phyloP scores from a whole-genome alignment of 129 eudicot genomes.

The Lonicera japonica region DNA sequence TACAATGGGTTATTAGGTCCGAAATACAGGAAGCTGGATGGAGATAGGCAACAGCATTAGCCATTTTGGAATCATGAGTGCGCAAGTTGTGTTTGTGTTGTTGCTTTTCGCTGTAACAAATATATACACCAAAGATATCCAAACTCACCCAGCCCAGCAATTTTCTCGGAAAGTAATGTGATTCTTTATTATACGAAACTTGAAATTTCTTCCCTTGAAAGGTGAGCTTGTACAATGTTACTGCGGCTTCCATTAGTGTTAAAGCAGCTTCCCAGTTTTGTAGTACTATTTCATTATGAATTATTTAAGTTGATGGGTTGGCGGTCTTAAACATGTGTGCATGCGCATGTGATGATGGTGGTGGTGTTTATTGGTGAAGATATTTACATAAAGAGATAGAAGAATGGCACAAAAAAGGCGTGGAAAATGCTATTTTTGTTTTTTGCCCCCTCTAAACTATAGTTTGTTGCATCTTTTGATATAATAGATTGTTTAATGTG shows the following conservation, averaged over 20 bases:
- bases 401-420: neutral
- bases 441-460: no score
- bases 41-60: conserved; percentile 98
- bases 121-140: conserved; percentile 75
- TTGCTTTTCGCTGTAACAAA: conserved; percentile 82
- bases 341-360: no score
- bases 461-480: neutral
- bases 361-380: neutral
- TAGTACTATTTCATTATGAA: no score
- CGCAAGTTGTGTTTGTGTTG: conserved; percentile 93
- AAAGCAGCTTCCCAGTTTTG: neutral
- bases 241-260: neutral
- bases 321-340: no score
- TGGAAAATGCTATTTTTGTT: neutral
- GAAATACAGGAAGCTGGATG: conserved; percentile 99
- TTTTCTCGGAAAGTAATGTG: conserved; percentile 48
- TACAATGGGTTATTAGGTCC: conserved; percentile 41
- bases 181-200: conserved; percentile 6
- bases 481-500: neutral
- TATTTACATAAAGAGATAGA: neutral
- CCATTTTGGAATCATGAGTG: conserved; percentile 98
- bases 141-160: conserved; percentile 36
- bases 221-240: neutral
- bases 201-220: neutral
- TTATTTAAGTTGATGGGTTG: no score